Conservation (phyloP, 192 early-diverging fungal genomes). For the Backusella sp. region DNA sequence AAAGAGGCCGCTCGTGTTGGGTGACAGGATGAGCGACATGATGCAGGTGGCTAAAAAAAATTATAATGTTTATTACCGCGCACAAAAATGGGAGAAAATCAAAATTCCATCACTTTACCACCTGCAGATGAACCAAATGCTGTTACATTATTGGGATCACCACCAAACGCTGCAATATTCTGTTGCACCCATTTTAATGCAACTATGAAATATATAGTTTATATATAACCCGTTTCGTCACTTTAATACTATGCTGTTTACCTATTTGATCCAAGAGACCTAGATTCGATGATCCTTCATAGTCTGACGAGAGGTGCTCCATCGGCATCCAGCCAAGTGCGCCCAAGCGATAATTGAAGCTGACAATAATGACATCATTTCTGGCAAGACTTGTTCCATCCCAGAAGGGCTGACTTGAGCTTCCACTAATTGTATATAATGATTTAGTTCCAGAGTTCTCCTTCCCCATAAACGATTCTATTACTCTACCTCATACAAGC, state of each 20-base stretch:
- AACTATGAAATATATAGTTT: too few species aligned
- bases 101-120: slow-evolving; percentile 12
- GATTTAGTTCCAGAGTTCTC: too few species aligned
- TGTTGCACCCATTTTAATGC: slow-evolving; percentile 58
- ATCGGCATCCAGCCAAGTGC: slow-evolving; percentile 43
- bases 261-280: slow-evolving; percentile 32
- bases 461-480: too few species aligned
- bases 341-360: slow-evolving; percentile 60
- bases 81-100: background rate
- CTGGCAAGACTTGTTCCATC: slow-evolving; percentile 34
- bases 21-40: slow-evolving; percentile 42
- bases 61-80: background rate
- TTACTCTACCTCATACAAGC: slow-evolving; percentile 46
- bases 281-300: slow-evolving; percentile 17
- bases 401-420: slow-evolving; percentile 34
- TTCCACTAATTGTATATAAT: slow-evolving; percentile 34
- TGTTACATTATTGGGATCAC: slow-evolving; percentile 55
- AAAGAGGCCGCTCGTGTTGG: slow-evolving; percentile 39
- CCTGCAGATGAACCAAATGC: slow-evolving; percentile 62
- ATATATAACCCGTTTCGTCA: background rate
- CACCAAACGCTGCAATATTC: slow-evolving; percentile 68
- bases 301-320: slow-evolving; percentile 20
- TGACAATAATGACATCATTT: slow-evolving; percentile 37
- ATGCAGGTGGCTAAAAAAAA: slow-evolving; percentile 26
- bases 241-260: background rate